A percentile compares a stretch with the other conserved stretches of the same genome.
These are phyloP conservation scores for Hypoxylon sp. DNA, from an alignment of 2,329 filamentous ascomycete species.

Conservation along the genomic window DNA sequence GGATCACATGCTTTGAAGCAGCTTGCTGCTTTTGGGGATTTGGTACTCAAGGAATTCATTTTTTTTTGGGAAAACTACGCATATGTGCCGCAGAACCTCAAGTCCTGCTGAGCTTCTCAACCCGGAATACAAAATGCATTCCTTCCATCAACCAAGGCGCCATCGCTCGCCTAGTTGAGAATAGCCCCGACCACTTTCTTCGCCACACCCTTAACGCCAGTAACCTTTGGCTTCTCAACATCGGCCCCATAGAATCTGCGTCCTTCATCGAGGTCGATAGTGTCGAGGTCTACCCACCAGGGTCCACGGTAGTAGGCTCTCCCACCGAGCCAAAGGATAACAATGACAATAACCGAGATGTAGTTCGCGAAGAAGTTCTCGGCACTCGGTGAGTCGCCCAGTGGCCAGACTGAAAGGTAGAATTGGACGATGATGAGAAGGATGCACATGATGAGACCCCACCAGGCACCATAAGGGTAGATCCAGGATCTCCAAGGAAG, in stretches of 20 bases:
- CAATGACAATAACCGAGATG: slow-evolving; percentile 59
- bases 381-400: slow-evolving; percentile 54
- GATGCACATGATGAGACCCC: slow-evolving; percentile 61
- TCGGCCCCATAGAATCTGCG: slow-evolving; percentile 51
- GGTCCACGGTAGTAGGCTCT: slow-evolving; percentile 58
- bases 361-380: slow-evolving; percentile 64
- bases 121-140: background rate
- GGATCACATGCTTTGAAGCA: no score
- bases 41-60: background rate
- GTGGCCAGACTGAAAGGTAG: slow-evolving; percentile 63
- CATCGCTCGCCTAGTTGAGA: slow-evolving; percentile 30
- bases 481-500: slow-evolving; percentile 62
- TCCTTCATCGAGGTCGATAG: slow-evolving; percentile 43
- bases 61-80: background rate
- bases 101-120: background rate
- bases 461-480: slow-evolving; percentile 61
- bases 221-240: slow-evolving; percentile 31
- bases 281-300: slow-evolving; percentile 52
- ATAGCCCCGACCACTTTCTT: slow-evolving; percentile 37
- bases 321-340: slow-evolving; percentile 60
- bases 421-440: slow-evolving; percentile 63
- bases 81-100: background rate
- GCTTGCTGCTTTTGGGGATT: no score
- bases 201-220: slow-evolving; percentile 30
- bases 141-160: background rate